Percentiles rank a stretch among this genome's conserved stretches.
Conservation (phyloP, 257 asterid species). For the Voacanga thouarsii region DNA sequence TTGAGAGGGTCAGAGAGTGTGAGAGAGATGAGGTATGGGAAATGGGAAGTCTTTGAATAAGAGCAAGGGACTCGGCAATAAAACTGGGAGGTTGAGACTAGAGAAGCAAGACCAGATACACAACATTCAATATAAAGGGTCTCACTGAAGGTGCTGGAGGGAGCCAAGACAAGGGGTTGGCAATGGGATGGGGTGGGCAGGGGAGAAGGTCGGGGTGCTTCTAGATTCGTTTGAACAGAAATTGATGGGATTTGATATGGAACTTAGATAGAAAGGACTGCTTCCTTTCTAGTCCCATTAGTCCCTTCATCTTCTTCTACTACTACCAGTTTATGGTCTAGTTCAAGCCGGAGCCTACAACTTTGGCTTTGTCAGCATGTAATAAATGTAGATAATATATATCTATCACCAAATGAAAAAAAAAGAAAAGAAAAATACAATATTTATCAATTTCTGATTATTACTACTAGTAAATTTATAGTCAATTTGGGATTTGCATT, state of each 20-base stretch:
- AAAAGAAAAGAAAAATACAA: too few relatives aligned
- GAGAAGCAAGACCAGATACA: slow-evolving; percentile 44
- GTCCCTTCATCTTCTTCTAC: slow-evolving; percentile 14
- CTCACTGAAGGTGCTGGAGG: background rate
- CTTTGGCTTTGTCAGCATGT: slow-evolving; percentile 3
- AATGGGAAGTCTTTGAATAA: slow-evolving; percentile 32
- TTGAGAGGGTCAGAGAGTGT: slow-evolving; percentile 20
- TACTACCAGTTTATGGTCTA: slow-evolving; percentile 16
- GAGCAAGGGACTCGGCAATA: slow-evolving; percentile 69
- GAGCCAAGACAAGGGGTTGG: too few relatives aligned
- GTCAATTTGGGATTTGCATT: too few relatives aligned
- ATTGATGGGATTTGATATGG: slow-evolving; percentile 45
- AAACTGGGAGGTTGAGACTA: slow-evolving; percentile 53
- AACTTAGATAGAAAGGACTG: slow-evolving; percentile 13
- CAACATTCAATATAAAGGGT: background rate
- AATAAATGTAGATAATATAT: background rate
- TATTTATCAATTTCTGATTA: too few relatives aligned
- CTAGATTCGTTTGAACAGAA: slow-evolving; percentile 40
- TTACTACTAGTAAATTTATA: too few relatives aligned
- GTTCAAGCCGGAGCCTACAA: background rate
- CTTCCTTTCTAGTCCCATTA: background rate
- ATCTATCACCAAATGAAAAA: too few relatives aligned
- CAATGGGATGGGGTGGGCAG: background rate
- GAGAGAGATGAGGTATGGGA: slow-evolving; percentile 25
- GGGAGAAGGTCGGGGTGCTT: background rate